phyloP scores from a whole-genome alignment of 306 rosid species.

The Amphicarpaea edgeworthii region DNA sequence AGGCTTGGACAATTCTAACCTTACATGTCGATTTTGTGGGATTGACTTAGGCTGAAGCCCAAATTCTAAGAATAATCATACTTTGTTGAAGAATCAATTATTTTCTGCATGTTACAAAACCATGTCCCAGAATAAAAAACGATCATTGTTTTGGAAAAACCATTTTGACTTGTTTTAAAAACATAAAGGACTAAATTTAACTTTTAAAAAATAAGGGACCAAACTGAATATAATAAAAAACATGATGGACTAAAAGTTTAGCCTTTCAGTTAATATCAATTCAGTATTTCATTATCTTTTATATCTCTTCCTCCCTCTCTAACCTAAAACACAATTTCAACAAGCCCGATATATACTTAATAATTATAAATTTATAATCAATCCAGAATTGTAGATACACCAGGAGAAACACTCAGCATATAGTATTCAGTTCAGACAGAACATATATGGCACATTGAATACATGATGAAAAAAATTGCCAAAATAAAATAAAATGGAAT shows the following conservation, averaged over 20 bases:
- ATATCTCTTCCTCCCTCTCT: background rate
- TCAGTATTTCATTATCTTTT: background rate
- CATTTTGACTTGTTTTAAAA: no score
- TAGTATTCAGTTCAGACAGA: slow-evolving; percentile 1
- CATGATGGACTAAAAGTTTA: no score
- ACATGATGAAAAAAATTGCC: background rate
- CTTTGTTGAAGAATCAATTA: background rate
- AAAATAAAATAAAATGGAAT: slow-evolving; percentile 22
- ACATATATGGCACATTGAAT: background rate
- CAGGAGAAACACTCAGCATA: background rate
- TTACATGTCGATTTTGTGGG: background rate
- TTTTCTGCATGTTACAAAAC: no score
- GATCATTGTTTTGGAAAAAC: no score
- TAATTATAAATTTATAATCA: background rate
- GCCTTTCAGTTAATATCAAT: background rate
- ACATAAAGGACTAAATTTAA: no score
- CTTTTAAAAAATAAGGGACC: no score
- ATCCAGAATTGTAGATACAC: slow-evolving; percentile 15
- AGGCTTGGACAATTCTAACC: no score
- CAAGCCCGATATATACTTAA: background rate
- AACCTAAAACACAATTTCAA: slow-evolving; percentile 1
- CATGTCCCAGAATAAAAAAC: no score
- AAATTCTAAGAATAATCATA: background rate
- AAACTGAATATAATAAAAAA: no score
- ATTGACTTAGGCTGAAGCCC: no score